Evolutionary conservation across 2,329 filamentous ascomycete genomes (phyloP).

Genomic region (Epichloe sp.): DNA sequence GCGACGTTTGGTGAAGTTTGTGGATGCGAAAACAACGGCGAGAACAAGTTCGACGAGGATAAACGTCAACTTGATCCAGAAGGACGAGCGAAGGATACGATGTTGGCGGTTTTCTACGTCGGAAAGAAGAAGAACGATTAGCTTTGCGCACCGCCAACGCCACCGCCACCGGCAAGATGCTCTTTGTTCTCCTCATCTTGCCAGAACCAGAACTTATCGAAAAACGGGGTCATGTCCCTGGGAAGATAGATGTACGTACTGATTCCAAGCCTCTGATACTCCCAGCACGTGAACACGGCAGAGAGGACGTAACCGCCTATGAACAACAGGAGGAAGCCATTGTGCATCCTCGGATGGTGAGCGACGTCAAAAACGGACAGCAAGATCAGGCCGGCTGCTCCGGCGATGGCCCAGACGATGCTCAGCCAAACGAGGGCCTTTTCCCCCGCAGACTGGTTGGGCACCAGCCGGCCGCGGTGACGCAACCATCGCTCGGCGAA

Average conservation of each 20-base stretch:
- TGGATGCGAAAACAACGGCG: constrained; percentile 57
- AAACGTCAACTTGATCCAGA: constrained; percentile 79
- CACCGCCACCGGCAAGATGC: too few relatives aligned
- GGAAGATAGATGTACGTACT: constrained; percentile 28
- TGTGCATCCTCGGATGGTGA: constrained; percentile 53
- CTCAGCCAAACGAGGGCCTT: constrained; percentile 48
- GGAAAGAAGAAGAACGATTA: neutral
- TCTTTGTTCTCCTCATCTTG: too few relatives aligned
- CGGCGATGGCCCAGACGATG: constrained; percentile 57
- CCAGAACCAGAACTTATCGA: too few relatives aligned
- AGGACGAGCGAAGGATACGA: constrained; percentile 60
- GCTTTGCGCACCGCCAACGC: neutral
- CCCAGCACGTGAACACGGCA: constrained; percentile 78
- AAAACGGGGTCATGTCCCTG: too few relatives aligned
- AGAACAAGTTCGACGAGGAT: constrained; percentile 68
- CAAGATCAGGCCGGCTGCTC: constrained; percentile 68
- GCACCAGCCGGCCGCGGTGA: constrained; percentile 64
- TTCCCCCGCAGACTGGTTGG: constrained; percentile 52
- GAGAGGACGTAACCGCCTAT: constrained; percentile 75
- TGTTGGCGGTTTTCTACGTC: constrained; percentile 55
- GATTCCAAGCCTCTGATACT: constrained; percentile 76
- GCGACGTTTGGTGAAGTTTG: constrained; percentile 32
- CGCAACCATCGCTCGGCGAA: constrained; percentile 73
- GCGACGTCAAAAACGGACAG: constrained; percentile 76
- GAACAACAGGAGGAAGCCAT: constrained; percentile 69